These are phyloP conservation scores for Arachnomyces sp. DNA, from an alignment of 2,329 filamentous ascomycete species.

Conservation along the genomic window DNA sequence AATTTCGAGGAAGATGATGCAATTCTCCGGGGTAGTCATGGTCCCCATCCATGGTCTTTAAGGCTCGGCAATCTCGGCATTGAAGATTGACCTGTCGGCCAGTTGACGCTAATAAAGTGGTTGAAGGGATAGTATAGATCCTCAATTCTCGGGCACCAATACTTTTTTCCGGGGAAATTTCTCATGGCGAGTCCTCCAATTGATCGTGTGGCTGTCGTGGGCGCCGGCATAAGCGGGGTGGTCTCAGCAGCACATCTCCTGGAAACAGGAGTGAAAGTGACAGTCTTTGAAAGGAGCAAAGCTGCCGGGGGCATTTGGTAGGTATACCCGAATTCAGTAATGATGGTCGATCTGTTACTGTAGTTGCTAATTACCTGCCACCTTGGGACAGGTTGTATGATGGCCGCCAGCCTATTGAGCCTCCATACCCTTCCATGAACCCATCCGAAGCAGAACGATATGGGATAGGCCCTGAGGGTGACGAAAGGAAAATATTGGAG, in stretches of 20 bases:
- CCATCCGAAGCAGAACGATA: slow-evolving; percentile 29
- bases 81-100: too few species aligned
- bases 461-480: slow-evolving; percentile 10
- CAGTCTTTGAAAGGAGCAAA: slow-evolving; percentile 47
- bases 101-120: too few species aligned
- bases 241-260: slow-evolving; percentile 42
- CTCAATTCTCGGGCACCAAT: too few species aligned
- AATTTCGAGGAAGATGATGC: too few species aligned
- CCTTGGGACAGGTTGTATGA: slow-evolving; percentile 49
- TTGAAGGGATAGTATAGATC: too few species aligned
- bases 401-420: slow-evolving; percentile 41
- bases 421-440: slow-evolving; percentile 36
- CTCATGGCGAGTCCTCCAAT: too few species aligned
- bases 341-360: background rate
- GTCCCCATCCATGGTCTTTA: too few species aligned
- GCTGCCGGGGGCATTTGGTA: slow-evolving; percentile 52
- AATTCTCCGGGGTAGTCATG: too few species aligned
- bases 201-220: slow-evolving; percentile 39
- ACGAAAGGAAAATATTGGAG: slow-evolving; percentile 13
- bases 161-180: too few species aligned
- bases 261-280: slow-evolving; percentile 41
- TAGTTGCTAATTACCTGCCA: too few species aligned
- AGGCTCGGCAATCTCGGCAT: too few species aligned
- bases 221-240: slow-evolving; percentile 47
- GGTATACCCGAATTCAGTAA: slow-evolving; percentile 11